phyloP scores from a whole-genome alignment of 202 grass and related monocot species.

The Eragrostis tef region DNA sequence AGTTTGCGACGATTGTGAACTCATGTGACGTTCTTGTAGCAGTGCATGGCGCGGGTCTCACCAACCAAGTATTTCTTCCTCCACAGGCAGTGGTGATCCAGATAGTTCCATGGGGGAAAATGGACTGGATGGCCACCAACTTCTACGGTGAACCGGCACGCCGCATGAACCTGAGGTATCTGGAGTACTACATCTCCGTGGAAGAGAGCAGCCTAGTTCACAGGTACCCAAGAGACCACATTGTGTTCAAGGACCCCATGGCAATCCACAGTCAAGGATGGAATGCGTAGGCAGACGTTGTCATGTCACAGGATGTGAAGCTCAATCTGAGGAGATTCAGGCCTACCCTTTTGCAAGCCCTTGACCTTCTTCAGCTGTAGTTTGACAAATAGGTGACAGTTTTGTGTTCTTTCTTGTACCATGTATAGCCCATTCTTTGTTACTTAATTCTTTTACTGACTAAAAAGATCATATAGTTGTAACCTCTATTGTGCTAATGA shows the following conservation, averaged over 20 bases:
- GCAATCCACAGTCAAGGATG: slow-evolving; percentile 68
- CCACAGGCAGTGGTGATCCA: slow-evolving; percentile 59
- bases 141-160: slow-evolving; percentile 66
- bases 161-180: slow-evolving; percentile 63
- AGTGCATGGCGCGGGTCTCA: slow-evolving; percentile 73
- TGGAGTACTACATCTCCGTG: slow-evolving; percentile 60
- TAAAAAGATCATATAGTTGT: background rate
- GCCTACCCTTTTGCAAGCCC: slow-evolving; percentile 56
- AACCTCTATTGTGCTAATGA: background rate
- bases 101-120: slow-evolving; percentile 73
- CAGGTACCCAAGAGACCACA: slow-evolving; percentile 62
- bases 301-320: slow-evolving; percentile 68
- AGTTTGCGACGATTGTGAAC: slow-evolving; percentile 65
- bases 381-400: slow-evolving; percentile 5
- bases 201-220: slow-evolving; percentile 65
- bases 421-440: slow-evolving; percentile 38
- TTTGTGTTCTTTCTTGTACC: slow-evolving; percentile 45
- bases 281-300: slow-evolving; percentile 42
- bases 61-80: slow-evolving; percentile 71
- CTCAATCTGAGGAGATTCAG: slow-evolving; percentile 63
- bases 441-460: slow-evolving; percentile 28
- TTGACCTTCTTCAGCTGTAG: slow-evolving; percentile 66
- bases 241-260: slow-evolving; percentile 72
- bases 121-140: slow-evolving; percentile 73
- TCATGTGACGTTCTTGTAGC: slow-evolving; percentile 72